Base-by-base conservation (phyloP, 371 early-diverging fungal species). In the Apophysomyces variabilis region DNA sequence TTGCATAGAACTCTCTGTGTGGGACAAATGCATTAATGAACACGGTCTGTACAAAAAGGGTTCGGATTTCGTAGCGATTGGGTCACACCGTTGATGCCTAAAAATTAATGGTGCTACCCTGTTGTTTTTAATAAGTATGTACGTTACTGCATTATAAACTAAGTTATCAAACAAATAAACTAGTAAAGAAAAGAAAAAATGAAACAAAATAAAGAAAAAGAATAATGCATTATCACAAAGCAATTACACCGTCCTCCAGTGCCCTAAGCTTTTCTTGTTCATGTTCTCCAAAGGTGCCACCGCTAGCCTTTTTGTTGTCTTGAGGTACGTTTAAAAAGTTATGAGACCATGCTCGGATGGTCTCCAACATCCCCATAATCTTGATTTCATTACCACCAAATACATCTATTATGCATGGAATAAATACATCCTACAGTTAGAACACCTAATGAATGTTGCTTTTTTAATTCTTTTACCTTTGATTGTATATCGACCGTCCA, bases 401-500 rank as follows among this genome's bases (percentile, higher is more conserved):
- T 43, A 84, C 70, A 62, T 84, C 85, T 75, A 39, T 45, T 26
- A 18, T 44, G 37, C 11, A 16, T 43, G 43, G 32, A 26, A 26
- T 26, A 26, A 26, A 26, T 26, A 26, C 32, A 26, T 26, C 32
- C 32, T 26, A 41, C 41, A 4, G 41, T 41, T 41, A 13, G 13
- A 47, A 8, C 38, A 58, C 3, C 41, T 0, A 8, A 1, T 41
- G 8, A 41, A 41, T 3, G 3, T 1, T 26, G 13, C 41, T 41
- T 11, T 13, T 41, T 41, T 8, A 0, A 1, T 1, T 41, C 1
- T 4, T 13, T 41, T 76, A 79, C 83, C 83, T 71, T 85, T 79
- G 35, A 86, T 82, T 6, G 84, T 84, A 64, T 80, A 87, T 13
- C 68, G 66, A 7, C 84, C 84, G 38, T 86, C 84, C 1, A 84